Evolutionary conservation across 1,284 basidiomycete genomes (phyloP), one percentile per base, ranked within the genome.

Genomic region (Microbotryum saponariae): DNA sequence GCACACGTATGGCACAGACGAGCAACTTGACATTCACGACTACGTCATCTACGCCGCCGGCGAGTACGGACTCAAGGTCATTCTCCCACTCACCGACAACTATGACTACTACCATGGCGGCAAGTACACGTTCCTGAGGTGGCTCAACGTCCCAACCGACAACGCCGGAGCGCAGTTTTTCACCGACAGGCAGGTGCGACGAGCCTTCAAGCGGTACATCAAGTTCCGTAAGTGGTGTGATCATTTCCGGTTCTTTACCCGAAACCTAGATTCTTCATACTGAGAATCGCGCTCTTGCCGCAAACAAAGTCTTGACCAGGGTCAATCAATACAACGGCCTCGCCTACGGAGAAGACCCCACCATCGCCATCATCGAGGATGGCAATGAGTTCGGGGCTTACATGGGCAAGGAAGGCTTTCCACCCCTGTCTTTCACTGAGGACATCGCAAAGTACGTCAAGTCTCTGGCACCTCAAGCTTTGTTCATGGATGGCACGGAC

Each of bases 11-110:
- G n/a, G 6, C 46, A 31, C 10, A 1, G 16, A 14, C 18, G 29
- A 7, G 23, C 53, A 18, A 57, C 61, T 56, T 56, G 63, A 65
- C 16, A 33, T 37, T 6, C 49, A 52, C 5, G 63, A 65, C 48
- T 65, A 65, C 21, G 63, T 59, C 2, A 44, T 65, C 14, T 65
- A 62, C n/a, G 64, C 64, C 6, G 64, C 61, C 0, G 27, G 61
- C 5, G 33, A 61, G 49, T 67, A 67, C 51, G 59, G 60, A 0
- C 58, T 68, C n/a, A 47, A 60, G 1, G 54, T 68, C 14, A 64
- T 68, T 53, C 29, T 68, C 14, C 57, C 67, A 0, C 37, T 68
- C 16, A 54, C 50, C 10, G 64, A 68, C 47, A 61, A 60, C 29
- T 62, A 33, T 7, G 23, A 51, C 23, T 48, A 21, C 29, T 48